Evolutionary conservation across 2,329 filamentous ascomycete species (phyloP).

Genomic region (Fusarium albosuccineum): DNA sequence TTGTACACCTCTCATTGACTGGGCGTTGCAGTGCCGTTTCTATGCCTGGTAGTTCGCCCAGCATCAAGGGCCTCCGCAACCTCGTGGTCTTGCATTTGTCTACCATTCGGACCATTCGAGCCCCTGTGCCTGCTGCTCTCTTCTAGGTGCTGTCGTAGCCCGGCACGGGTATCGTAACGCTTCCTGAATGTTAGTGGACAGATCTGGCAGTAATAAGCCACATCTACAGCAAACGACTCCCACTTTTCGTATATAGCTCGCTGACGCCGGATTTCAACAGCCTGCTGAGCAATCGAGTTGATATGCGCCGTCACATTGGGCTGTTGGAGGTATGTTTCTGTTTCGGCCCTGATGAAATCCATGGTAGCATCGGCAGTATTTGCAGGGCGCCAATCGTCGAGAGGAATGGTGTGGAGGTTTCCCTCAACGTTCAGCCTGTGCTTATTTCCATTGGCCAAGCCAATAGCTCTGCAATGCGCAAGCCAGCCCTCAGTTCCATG

Average conservation of each 20-base stretch:
- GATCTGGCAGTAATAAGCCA: neutral
- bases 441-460: neutral
- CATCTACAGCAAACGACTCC: constrained; percentile 5
- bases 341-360: rapidly evolving
- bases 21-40: too few relatives aligned
- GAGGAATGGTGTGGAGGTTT: neutral
- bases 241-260: neutral
- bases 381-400: constrained; percentile 11
- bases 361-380: neutral
- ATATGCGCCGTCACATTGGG: rapidly evolving
- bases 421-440: constrained; percentile 12
- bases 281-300: rapidly evolving
- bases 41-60: too few relatives aligned
- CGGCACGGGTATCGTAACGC: too few relatives aligned
- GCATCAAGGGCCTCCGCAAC: too few relatives aligned
- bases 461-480: neutral
- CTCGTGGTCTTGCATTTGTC: too few relatives aligned
- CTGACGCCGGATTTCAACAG: neutral
- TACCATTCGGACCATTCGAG: too few relatives aligned
- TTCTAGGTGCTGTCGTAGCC: too few relatives aligned
- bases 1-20: too few relatives aligned
- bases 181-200: too few relatives aligned
- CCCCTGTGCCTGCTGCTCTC: too few relatives aligned
- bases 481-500: constrained; percentile 8
- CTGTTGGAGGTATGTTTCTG: neutral